phyloP scores from a whole-genome alignment of 805 yeast species.

The Starmerella khaoyaiensis region DNA sequence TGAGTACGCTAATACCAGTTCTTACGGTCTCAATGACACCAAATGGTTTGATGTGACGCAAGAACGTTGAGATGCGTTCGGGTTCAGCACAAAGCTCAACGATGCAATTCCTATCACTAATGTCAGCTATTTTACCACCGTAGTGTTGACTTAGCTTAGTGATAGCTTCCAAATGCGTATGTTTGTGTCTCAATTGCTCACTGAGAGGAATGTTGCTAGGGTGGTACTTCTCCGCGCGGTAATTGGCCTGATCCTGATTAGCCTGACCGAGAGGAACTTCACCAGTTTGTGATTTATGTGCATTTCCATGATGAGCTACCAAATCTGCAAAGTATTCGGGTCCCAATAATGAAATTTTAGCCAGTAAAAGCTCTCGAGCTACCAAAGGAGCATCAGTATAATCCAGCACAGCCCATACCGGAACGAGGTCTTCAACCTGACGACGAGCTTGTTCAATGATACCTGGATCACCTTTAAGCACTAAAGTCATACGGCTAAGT shows the following conservation, averaged over 20 bases:
- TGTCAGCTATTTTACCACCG: constrained; percentile 87
- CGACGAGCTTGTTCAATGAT: constrained; percentile 96
- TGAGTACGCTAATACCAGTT: constrained; percentile 97
- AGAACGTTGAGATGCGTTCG: constrained; percentile 70
- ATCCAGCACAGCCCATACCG: constrained; percentile 95
- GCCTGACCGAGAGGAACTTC: constrained; percentile 23
- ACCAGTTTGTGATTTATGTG: constrained; percentile 29
- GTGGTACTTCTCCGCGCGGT: constrained; percentile 38
- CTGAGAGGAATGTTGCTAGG: constrained; percentile 83
- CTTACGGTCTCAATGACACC: constrained; percentile 94
- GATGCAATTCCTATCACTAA: constrained; percentile 83
- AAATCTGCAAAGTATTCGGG: constrained; percentile 97
- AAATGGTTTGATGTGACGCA: constrained; percentile 84
- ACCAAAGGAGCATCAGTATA: constrained; percentile 83
- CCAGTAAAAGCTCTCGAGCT: constrained; percentile 78
- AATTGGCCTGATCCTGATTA: constrained; percentile 29
- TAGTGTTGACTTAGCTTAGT: constrained; percentile 69
- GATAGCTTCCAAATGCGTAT: constrained; percentile 74
- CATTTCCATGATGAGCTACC: constrained; percentile 61
- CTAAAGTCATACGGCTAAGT: constrained; percentile 92
- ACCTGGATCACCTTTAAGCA: constrained; percentile 85
- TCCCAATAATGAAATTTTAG: constrained; percentile 84
- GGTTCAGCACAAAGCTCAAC: constrained; percentile 94
- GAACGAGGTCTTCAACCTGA: constrained; percentile 94
- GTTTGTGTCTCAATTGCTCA: constrained; percentile 89